These are phyloP conservation scores for Lactifluus volemus DNA, from an alignment of 768 basidiomycete genomes.

Conservation along the genomic window DNA sequence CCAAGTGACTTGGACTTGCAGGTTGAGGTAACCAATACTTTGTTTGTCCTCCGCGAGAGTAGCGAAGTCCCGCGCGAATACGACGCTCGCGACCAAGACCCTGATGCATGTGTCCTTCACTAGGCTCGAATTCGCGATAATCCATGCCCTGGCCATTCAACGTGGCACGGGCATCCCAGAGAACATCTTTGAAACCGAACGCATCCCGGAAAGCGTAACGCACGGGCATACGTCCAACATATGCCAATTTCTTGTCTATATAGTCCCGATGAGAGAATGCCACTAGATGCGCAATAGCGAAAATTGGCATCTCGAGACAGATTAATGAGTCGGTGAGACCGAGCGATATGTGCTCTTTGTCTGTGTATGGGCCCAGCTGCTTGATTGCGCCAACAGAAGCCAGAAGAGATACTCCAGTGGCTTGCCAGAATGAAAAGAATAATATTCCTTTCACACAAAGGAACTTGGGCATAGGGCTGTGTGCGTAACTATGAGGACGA, in stretches of 20 bases:
- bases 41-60: conserved; percentile 77
- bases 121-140: conserved; percentile 94
- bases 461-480: conserved; percentile 90
- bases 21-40: conserved; percentile 96
- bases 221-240: conserved; percentile 86
- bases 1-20: conserved; percentile 31
- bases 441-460: conserved; percentile 97
- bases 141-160: conserved; percentile 86
- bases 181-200: conserved; percentile 77
- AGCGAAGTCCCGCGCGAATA: conserved; percentile 87
- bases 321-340: conserved; percentile 87
- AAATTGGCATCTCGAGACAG: conserved; percentile 96
- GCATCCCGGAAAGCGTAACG: conserved; percentile 83
- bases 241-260: conserved; percentile 49
- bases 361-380: conserved; percentile 78
- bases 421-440: conserved; percentile 99
- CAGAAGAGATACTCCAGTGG: conserved; percentile 76
- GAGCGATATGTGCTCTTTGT: conserved; percentile 81
- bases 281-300: conserved; percentile 90
- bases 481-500: background rate
- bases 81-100: conserved; percentile 79
- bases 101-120: conserved; percentile 87
- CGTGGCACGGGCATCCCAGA: conserved; percentile 77
- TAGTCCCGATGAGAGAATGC: conserved; percentile 92
- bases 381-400: conserved; percentile 74